phyloP scores from a whole-genome alignment of 2,329 filamentous ascomycete species.

The Colletotrichum echinochloae region DNA sequence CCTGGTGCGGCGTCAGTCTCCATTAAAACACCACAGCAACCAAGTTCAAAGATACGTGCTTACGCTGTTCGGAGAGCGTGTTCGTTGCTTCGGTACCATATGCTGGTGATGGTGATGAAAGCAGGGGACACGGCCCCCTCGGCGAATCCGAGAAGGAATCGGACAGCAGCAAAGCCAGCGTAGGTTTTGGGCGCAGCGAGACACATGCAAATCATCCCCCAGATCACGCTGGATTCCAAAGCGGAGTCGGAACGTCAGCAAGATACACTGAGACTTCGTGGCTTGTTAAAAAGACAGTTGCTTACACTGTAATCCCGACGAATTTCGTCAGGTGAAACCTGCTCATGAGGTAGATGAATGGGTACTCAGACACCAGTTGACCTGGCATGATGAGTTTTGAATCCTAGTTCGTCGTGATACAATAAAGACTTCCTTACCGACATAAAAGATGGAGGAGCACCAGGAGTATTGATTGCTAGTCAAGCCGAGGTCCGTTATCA shows the following conservation, averaged over 20 bases:
- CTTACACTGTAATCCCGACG: slow-evolving; percentile 60
- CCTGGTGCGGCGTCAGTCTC: slow-evolving; percentile 37
- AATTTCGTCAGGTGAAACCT: slow-evolving; percentile 62
- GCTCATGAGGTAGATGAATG: slow-evolving; percentile 64
- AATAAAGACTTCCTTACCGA: slow-evolving; percentile 48
- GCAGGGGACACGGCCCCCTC: slow-evolving; percentile 50
- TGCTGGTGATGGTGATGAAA: slow-evolving; percentile 50
- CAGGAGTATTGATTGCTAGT: slow-evolving; percentile 61
- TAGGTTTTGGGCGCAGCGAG: slow-evolving; percentile 56
- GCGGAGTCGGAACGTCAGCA: background rate
- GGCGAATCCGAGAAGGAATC: slow-evolving; percentile 57
- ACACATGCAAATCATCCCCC: slow-evolving; percentile 58
- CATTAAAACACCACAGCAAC: background rate
- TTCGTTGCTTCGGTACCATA: slow-evolving; percentile 49
- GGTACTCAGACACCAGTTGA: slow-evolving; percentile 61
- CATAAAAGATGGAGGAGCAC: slow-evolving; percentile 53
- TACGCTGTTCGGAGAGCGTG: slow-evolving; percentile 47
- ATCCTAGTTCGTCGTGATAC: accelerated
- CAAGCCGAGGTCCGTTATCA: slow-evolving; percentile 59
- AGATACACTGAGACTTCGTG: background rate
- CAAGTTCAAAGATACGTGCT: background rate
- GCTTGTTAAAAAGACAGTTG: background rate
- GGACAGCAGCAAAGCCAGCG: slow-evolving; percentile 53
- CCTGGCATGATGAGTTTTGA: slow-evolving; percentile 39
- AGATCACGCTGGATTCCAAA: slow-evolving; percentile 50